Evolutionary conservation across 805 yeast genomes (phyloP).

Genomic region (Pichia gijzeniarum): DNA sequence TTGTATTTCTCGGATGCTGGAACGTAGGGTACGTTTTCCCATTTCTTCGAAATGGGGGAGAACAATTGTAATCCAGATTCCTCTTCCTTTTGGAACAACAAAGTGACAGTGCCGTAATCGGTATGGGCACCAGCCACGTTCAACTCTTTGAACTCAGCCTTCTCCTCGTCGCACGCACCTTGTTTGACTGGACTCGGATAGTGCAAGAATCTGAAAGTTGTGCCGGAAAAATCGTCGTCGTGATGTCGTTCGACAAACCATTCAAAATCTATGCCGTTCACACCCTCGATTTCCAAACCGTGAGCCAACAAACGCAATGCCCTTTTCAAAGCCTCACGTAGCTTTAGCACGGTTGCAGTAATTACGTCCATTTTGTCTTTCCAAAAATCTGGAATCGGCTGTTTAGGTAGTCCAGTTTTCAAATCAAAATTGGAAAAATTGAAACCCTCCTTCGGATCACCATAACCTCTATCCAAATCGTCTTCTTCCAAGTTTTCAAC

Average conservation of each 20-base stretch:
- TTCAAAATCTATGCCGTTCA: conserved; percentile 38
- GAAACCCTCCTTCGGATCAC: conserved; percentile 51
- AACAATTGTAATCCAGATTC: conserved; percentile 71
- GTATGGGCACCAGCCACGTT: conserved; percentile 77
- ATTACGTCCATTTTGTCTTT: conserved; percentile 38
- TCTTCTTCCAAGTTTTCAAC: conserved; percentile 37
- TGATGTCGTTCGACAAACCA: conserved; percentile 63
- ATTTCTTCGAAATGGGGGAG: conserved; percentile 46
- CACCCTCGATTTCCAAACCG: conserved; percentile 56
- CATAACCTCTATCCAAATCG: conserved; percentile 30
- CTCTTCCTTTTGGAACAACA: conserved; percentile 60
- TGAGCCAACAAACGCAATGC: conserved; percentile 52
- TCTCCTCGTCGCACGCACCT: conserved; percentile 37
- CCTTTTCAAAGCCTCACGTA: conserved; percentile 43
- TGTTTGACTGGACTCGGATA: conserved; percentile 56
- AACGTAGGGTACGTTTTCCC: conserved; percentile 67
- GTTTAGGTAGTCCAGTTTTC: conserved; percentile 38
- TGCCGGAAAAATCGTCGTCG: conserved; percentile 46
- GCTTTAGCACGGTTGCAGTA: conserved; percentile 34
- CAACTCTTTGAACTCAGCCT: conserved; percentile 32
- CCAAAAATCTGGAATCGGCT: conserved; percentile 46
- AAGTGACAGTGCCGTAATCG: conserved; percentile 71
- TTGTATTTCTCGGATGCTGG: conserved; percentile 32
- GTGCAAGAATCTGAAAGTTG: conserved; percentile 63
- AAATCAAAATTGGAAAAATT: conserved; percentile 56